Evolutionary conservation across 495 filamentous ascomycete species (phyloP), one percentile per base, ranked within the genome.

Genomic region (Neurospora sp.): DNA sequence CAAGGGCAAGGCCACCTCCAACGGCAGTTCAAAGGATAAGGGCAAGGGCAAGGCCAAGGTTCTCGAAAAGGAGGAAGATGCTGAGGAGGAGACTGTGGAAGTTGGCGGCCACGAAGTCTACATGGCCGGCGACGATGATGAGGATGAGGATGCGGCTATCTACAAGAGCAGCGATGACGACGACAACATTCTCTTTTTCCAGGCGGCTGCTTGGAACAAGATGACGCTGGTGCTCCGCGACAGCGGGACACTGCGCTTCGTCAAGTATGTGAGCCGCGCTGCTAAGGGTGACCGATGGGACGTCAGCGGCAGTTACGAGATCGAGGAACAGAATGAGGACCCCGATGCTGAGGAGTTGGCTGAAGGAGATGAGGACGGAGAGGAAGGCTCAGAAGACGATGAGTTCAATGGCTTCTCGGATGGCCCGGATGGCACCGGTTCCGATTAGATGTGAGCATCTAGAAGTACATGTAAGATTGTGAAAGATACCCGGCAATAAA

Each of bases 251-350:
- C 86, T 99, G 78, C 89, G 91, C 82, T 98, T 98, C 79, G 94
- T 98, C 78, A 99, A 98, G 86, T 99, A 97, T 81, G 92, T 98
- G 44, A 94, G 92, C 84, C 85, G 84, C 18, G 86, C 83, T 40
- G 95, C 96, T 5, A 88, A 88, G 78, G 95, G 96, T 18, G 96
- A 98, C 82, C 87, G 96, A 44, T 99, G 95, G 94, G 96, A 99
- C 85, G 83, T 98, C 39, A 88, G 87, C 44, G 96, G 90, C 2
- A 90, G 83, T 20, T 91, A 87, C 79, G 87, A 87, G 72, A 89
- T 92, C 37, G 82, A 82, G n/a, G 83, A 81, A 16, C 84, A 84
- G 16, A 84, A 80, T 16, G 81, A 76, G 5, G 84, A 79, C 27
- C 78, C 77, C 0, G 80, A 76, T 4, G 80, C 79, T 0, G 76